Evolutionary conservation across 2,329 filamentous ascomycete species (phyloP).

Genomic region (Botrytis squamosa): DNA sequence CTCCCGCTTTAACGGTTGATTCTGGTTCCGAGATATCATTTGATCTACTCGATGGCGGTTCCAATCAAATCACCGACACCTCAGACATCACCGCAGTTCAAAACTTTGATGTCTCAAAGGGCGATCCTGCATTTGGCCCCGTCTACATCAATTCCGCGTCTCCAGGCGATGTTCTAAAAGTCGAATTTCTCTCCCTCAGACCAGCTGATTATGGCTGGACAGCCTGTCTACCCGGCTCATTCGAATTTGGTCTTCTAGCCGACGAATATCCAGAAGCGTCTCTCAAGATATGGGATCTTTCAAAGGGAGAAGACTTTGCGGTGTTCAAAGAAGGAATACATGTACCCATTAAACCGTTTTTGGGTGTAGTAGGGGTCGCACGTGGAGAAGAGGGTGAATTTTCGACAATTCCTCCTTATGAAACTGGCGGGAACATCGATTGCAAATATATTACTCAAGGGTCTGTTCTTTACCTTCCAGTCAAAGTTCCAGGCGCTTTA

Average conservation of each 20-base stretch:
- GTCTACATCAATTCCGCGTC: conserved; percentile 49
- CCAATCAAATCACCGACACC: conserved; percentile 48
- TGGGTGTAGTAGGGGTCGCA: conserved; percentile 53
- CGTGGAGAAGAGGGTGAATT: conserved; percentile 47
- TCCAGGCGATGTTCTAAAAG: conserved; percentile 52
- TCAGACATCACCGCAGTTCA: conserved; percentile 44
- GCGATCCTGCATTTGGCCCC: conserved; percentile 52
- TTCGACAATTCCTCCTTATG: conserved; percentile 51
- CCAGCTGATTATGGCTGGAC: conserved; percentile 53
- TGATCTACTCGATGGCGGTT: conserved; percentile 50
- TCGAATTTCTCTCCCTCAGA: conserved; percentile 49
- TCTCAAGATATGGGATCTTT: conserved; percentile 51
- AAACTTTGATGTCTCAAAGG: conserved; percentile 40
- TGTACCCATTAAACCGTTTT: conserved; percentile 51
- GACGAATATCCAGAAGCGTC: conserved; percentile 47
- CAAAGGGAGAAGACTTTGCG: conserved; percentile 42
- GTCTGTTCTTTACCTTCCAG: conserved; percentile 49
- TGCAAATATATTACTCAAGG: conserved; percentile 50
- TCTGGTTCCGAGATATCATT: conserved; percentile 50
- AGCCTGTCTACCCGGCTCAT: conserved; percentile 49
- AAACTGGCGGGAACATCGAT: conserved; percentile 55
- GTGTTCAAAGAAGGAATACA: conserved; percentile 49
- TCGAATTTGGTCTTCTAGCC: conserved; percentile 49
- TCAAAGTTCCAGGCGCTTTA: conserved; percentile 49
- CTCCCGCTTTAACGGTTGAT: conserved; percentile 47